A percentile compares a stretch with the other conserved stretches of the same genome.
These are phyloP conservation scores for Orbilia quercus DNA, from an alignment of 2,329 filamentous ascomycete species.

Conservation along the genomic window DNA sequence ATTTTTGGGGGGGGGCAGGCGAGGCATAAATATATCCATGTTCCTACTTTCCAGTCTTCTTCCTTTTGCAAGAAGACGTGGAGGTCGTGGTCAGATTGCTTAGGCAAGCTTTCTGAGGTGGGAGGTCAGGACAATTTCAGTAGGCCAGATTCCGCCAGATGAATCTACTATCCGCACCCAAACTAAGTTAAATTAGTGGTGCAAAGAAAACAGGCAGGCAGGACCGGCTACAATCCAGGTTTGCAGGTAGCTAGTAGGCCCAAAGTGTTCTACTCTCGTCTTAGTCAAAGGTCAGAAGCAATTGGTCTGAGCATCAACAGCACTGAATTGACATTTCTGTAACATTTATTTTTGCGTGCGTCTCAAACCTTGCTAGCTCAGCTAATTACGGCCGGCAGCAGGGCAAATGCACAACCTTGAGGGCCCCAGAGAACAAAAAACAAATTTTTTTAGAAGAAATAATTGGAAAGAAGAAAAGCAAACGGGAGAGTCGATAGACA, in stretches of 20 bases:
- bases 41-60: conserved; percentile 31
- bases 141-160: conserved; percentile 51
- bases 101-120: conserved; percentile 36
- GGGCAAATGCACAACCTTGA: conserved; percentile 52
- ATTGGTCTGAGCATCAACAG: conserved; percentile 54
- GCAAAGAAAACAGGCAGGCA: conserved; percentile 56
- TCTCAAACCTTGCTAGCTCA: conserved; percentile 53
- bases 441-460: conserved; percentile 38
- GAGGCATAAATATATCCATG: conserved; percentile 57
- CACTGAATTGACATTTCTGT: conserved; percentile 45
- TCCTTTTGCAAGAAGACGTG: conserved; percentile 51
- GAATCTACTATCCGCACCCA: conserved; percentile 52
- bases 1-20: conserved; percentile 47
- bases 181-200: conserved; percentile 56
- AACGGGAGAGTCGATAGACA: conserved; percentile 55
- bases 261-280: conserved; percentile 41
- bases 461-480: conserved; percentile 43
- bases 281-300: conserved; percentile 49
- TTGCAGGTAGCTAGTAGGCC: conserved; percentile 47
- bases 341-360: conserved; percentile 51
- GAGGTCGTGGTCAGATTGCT: conserved; percentile 38
- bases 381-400: conserved; percentile 49
- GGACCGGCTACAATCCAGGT: conserved; percentile 57
- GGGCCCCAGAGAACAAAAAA: conserved; percentile 43
- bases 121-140: conserved; percentile 50